Evolutionary conservation across 106 monocot genomes (phyloP).

Genomic region (Platanthera zijinensis): DNA sequence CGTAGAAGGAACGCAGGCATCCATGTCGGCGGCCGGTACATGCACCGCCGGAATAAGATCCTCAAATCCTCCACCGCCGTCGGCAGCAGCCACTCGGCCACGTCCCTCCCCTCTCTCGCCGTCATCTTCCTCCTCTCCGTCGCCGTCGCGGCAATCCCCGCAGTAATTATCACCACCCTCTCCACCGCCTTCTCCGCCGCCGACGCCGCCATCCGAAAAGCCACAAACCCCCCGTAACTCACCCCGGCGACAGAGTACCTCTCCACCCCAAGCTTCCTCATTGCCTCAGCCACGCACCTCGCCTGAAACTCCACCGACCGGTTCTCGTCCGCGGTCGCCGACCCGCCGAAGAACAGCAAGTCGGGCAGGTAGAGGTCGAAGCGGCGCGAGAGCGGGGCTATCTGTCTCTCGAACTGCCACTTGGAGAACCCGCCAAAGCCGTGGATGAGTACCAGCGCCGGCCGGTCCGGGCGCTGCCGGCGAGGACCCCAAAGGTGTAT

Average conservation of each 20-base stretch:
- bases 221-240: constrained; percentile 66
- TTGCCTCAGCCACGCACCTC: constrained; percentile 32
- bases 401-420: constrained; percentile 46
- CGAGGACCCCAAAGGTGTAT: constrained; percentile 7
- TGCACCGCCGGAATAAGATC: constrained; percentile 31
- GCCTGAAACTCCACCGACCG: constrained; percentile 48
- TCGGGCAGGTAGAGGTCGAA: constrained; percentile 66
- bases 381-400: constrained; percentile 27
- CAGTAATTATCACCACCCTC: constrained; percentile 34
- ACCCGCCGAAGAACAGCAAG: constrained; percentile 54
- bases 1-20: constrained; percentile 57
- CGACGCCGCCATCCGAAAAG: constrained; percentile 43
- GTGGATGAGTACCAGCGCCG: constrained; percentile 45
- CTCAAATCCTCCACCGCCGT: constrained; percentile 32
- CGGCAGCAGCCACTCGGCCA: constrained; percentile 47
- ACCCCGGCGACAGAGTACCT: constrained; percentile 38
- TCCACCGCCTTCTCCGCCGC: constrained; percentile 20
- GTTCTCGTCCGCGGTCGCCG: constrained; percentile 6
- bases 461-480: background rate
- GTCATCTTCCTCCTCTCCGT: constrained; percentile 29
- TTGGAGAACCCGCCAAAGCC: constrained; percentile 55
- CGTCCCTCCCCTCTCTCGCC: constrained; percentile 38
- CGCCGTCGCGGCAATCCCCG: constrained; percentile 21
- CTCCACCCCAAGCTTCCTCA: constrained; percentile 27
- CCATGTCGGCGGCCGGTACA: constrained; percentile 32